phyloP scores from a whole-genome alignment of 352 stramenopile species.

The Phytophthora megakarya region DNA sequence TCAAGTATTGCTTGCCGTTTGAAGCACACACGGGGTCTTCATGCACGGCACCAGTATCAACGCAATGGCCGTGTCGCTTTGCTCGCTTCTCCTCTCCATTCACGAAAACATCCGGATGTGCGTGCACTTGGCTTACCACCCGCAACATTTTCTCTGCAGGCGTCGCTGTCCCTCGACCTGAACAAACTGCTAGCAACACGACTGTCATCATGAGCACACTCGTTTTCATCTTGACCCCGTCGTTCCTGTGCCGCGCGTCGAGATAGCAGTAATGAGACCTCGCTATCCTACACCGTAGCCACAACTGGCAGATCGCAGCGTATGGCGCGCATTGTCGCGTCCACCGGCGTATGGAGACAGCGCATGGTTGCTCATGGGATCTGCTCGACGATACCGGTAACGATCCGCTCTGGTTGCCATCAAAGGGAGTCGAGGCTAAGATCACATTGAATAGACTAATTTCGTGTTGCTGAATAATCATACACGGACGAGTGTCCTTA shows the following conservation, averaged over 20 bases:
- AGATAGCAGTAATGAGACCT: constrained; percentile 12
- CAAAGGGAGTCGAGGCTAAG: constrained; percentile 5
- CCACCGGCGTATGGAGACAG: constrained; percentile 23
- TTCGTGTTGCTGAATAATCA: constrained; percentile 38
- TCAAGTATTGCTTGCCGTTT: constrained; percentile 58
- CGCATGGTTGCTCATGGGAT: constrained; percentile 25
- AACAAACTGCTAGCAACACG: constrained; percentile 10
- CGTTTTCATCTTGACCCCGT: constrained; percentile 24
- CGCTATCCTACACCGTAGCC: neutral
- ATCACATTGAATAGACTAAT: constrained; percentile 27
- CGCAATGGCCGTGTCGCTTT: constrained; percentile 41
- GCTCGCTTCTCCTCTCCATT: constrained; percentile 29
- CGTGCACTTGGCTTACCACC: constrained; percentile 37
- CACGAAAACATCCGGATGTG: constrained; percentile 36
- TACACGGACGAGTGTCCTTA: constrained; percentile 32
- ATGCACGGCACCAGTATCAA: constrained; percentile 40
- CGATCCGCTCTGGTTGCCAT: neutral
- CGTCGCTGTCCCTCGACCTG: neutral
- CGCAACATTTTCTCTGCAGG: constrained; percentile 27
- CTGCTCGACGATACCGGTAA: constrained; percentile 20
- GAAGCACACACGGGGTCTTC: constrained; percentile 54
- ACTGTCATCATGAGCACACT: constrained; percentile 10
- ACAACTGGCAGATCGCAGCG: constrained; percentile 27
- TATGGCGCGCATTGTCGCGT: constrained; percentile 28
- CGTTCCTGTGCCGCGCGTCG: constrained; percentile 11